Evolutionary conservation across 2,329 filamentous ascomycete species (phyloP).

Genomic region (Xylaria sp.): DNA sequence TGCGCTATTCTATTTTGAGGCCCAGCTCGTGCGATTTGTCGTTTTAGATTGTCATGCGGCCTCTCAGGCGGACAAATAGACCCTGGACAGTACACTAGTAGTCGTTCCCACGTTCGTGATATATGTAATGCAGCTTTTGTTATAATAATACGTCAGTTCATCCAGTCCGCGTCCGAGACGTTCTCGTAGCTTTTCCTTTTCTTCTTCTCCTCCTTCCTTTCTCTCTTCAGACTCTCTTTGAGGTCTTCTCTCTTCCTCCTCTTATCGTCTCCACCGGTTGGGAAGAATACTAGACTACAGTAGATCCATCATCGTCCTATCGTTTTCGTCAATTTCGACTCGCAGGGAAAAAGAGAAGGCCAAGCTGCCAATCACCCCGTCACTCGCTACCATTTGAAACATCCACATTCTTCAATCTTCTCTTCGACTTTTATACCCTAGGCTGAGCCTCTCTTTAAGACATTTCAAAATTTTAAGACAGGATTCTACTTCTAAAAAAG

Average conservation of each 20-base stretch:
- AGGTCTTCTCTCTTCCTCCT: constrained; percentile 33
- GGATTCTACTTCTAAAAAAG: not conserved
- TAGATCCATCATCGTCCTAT: constrained; percentile 27
- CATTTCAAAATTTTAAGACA: not conserved
- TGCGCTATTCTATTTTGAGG: constrained; percentile 43
- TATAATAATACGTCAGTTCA: constrained; percentile 28
- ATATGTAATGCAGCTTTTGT: constrained; percentile 7
- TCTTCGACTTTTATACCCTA: constrained; percentile 37
- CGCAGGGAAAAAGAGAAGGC: not conserved
- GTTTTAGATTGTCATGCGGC: constrained; percentile 38
- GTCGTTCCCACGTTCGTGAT: constrained; percentile 30
- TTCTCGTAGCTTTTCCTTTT: constrained; percentile 6
- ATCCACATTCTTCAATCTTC: constrained; percentile 27
- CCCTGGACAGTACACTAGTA: constrained; percentile 12
- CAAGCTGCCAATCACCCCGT: constrained; percentile 34
- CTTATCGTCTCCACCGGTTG: constrained; percentile 40
- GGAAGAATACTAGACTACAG: constrained; percentile 12
- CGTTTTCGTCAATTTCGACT: constrained; percentile 18
- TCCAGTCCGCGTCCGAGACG: constrained; percentile 21
- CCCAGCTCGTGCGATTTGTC: constrained; percentile 29
- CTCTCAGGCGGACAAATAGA: constrained; percentile 14
- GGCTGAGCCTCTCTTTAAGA: constrained; percentile 48
- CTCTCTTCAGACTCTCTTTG: constrained; percentile 42
- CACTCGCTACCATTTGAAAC: constrained; percentile 44
- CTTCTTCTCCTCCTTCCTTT: constrained; percentile 19